Conservation (phyloP, 148 eudicot species). For the Chenopodium formosanum region DNA sequence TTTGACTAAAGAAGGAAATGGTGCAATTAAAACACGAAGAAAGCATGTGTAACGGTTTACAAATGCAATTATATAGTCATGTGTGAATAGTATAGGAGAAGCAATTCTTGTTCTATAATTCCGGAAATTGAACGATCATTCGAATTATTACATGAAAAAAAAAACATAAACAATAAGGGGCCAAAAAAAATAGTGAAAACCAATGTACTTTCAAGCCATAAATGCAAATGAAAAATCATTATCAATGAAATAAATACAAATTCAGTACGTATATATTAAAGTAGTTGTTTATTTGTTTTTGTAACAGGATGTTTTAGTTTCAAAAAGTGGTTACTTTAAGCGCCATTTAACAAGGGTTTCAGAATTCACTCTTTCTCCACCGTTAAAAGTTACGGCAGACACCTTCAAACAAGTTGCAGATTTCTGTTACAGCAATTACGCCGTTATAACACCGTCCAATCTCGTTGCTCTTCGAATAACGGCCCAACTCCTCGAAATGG, state of each 20-base stretch:
- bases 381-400: constrained; percentile 60
- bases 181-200: not conserved
- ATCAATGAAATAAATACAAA: not conserved
- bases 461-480: constrained; percentile 62
- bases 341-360: constrained; percentile 50
- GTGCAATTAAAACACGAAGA: no score
- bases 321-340: constrained; percentile 62
- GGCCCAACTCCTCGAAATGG: constrained; percentile 54
- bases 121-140: not conserved
- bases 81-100: no score
- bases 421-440: constrained; percentile 57
- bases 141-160: not conserved
- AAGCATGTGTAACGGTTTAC: no score
- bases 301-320: constrained; percentile 49
- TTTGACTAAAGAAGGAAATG: no score
- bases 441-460: constrained; percentile 61
- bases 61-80: no score
- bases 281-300: not conserved
- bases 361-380: constrained; percentile 57
- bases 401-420: constrained; percentile 63
- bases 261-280: not conserved
- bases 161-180: not conserved
- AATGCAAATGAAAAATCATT: not conserved
- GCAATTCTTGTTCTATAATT: not conserved
- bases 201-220: not conserved